A percentile compares a stretch with the other conserved stretches of the same genome.
phyloP scores from a whole-genome alignment of 176 grass and related monocot species.

The Paspalum notatum region DNA sequence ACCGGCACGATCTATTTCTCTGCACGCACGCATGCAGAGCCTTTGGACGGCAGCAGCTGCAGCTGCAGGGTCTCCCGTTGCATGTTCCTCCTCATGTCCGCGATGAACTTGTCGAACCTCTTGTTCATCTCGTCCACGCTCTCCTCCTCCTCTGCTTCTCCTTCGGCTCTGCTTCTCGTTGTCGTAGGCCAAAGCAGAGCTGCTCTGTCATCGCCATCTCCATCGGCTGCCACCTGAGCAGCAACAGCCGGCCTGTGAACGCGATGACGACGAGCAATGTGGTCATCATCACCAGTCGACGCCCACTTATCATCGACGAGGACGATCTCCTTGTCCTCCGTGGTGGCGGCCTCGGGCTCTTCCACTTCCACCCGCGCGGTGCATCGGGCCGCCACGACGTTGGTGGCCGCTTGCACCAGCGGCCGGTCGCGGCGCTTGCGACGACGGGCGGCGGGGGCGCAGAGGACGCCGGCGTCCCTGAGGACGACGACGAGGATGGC shows the following conservation, averaged over 20 bases:
- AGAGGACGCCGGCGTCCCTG: conserved; percentile 69
- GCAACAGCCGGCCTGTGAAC: too few relatives aligned
- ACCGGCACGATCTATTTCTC: too few relatives aligned
- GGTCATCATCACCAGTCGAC: too few relatives aligned
- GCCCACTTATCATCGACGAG: too few relatives aligned
- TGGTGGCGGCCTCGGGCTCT: too few relatives aligned
- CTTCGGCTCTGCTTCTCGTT: neutral
- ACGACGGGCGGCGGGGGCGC: neutral
- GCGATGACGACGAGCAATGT: too few relatives aligned
- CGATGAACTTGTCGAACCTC: conserved; percentile 75
- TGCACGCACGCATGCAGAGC: too few relatives aligned
- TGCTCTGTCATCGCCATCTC: neutral
- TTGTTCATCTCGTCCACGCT: neutral
- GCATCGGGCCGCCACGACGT: too few relatives aligned
- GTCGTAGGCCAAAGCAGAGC: too few relatives aligned
- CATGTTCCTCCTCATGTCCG: conserved; percentile 38
- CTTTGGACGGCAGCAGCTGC: neutral
- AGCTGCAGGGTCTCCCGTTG: conserved; percentile 42
- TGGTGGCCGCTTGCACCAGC: too few relatives aligned
- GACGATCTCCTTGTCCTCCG: neutral
- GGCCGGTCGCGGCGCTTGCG: neutral
- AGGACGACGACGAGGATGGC: conserved; percentile 66
- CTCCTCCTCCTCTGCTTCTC: neutral
- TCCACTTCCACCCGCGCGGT: too few relatives aligned
- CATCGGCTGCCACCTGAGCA: neutral